Base-by-base conservation (phyloP, 2,329 filamentous ascomycete genomes). In the Apiospora saccharicola region DNA sequence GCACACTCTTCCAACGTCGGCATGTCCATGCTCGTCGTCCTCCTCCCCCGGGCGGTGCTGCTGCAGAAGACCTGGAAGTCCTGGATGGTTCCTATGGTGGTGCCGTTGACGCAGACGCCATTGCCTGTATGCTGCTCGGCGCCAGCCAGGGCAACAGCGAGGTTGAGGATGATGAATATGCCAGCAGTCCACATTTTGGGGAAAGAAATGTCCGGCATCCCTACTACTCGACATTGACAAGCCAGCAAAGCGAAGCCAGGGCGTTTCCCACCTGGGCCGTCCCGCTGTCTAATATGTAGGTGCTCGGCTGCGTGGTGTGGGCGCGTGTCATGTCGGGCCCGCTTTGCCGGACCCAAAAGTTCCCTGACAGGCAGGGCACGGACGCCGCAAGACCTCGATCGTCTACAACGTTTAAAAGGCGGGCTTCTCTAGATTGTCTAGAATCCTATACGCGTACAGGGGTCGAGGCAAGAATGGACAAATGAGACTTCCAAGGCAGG, bases 351-450 rank as follows among this genome's bases (percentile, higher is more conserved):
- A 30, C 13, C 30, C 53, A 19, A 3, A 7, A 19, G 8, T 61
- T 61, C 26, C 30, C 53, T 61, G 53, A 61, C 53, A 37, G 26
- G 4, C 37, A 8, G 37, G 37, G 53, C 53, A 61, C 53, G 19
- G 53, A 30, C 26, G 26, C 26, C 26, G 26, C 26, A 30, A 30
- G 26, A 12, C 26, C 22, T 14, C 30, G 53, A 61, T 61, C 53
- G 37, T 61, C 53, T 7, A 61, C 53, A 61, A 37, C 26, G 53
- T 61, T 61, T 61, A 61, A 37, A 61, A 34, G 51, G 51, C 34
- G 3, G 30, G 10, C n/a, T 51, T 12, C 26, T 30, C 2, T 30
- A 30, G n/a, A n/a, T n/a, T n/a, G 47, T 51, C 37, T 8, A 10
- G 8, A 37, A 10, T 10, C 37, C 37, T 10, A n/a, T 26, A 51